These are phyloP conservation scores for Poa pratensis DNA, from an alignment of 176 grass and related monocot species.

Conservation along the genomic window DNA sequence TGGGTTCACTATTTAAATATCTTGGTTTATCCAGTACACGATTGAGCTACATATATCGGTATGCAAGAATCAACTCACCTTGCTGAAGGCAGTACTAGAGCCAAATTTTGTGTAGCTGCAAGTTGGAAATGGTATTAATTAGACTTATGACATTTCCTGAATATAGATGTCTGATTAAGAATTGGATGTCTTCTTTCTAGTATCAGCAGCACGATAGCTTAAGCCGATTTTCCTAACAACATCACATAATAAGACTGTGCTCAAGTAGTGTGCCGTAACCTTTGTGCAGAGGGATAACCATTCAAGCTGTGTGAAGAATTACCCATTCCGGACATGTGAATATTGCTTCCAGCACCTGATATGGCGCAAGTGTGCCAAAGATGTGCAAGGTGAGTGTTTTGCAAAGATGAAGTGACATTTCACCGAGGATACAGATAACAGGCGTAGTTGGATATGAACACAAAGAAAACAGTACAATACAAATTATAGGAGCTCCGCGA, in stretches of 20 bases:
- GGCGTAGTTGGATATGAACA: constrained; percentile 11
- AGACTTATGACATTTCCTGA: constrained; percentile 28
- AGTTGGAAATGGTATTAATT: constrained; percentile 34
- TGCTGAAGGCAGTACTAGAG: constrained; percentile 43
- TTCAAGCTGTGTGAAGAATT: constrained; percentile 92
- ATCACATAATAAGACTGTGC: constrained; percentile 65
- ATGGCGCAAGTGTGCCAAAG: constrained; percentile 87
- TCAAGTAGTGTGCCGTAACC: constrained; percentile 91
- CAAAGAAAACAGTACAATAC: constrained; percentile 16
- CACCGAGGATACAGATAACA: constrained; percentile 26
- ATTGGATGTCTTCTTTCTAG: constrained; percentile 13
- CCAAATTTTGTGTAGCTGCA: constrained; percentile 53
- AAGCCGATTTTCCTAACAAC: constrained; percentile 41
- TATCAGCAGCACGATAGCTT: constrained; percentile 27
- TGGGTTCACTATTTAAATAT: background rate
- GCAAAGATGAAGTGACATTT: constrained; percentile 45
- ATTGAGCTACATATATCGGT: constrained; percentile 8
- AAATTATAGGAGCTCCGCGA: background rate
- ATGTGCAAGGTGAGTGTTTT: constrained; percentile 84
- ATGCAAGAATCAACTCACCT: constrained; percentile 47
- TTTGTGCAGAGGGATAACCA: constrained; percentile 98
- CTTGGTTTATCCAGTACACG: background rate
- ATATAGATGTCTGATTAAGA: background rate
- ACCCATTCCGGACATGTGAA: constrained; percentile 93
- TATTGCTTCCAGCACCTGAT: constrained; percentile 99